Conservation (phyloP, 495 filamentous ascomycete genomes). For the Acidiella bohemica region DNA sequence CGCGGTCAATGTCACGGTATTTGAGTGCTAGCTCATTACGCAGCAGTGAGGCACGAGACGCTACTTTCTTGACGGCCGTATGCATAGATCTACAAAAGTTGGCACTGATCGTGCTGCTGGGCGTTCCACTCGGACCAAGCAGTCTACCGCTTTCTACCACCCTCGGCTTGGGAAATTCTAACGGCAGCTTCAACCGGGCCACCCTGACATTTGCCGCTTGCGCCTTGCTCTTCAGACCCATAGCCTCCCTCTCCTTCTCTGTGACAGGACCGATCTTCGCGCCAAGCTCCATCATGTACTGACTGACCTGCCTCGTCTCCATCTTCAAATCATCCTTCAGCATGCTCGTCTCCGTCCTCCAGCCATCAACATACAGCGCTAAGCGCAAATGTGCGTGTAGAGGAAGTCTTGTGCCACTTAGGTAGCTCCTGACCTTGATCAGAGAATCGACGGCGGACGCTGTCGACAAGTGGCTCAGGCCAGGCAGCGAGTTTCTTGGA, state of each 20-base stretch:
- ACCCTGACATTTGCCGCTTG: slow-evolving; percentile 46
- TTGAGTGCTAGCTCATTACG: too few species aligned
- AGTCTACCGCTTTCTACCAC: slow-evolving; percentile 38
- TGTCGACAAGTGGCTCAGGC: slow-evolving; percentile 48
- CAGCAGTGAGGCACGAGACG: too few species aligned
- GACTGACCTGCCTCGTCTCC: slow-evolving; percentile 47
- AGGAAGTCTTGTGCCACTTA: slow-evolving; percentile 35
- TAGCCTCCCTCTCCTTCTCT: slow-evolving; percentile 34
- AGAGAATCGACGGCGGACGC: slow-evolving; percentile 55
- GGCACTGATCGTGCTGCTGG: too few species aligned
- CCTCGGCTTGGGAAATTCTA: slow-evolving; percentile 60
- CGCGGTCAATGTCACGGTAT: too few species aligned
- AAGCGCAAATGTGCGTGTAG: slow-evolving; percentile 32
- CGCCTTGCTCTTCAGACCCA: slow-evolving; percentile 41
- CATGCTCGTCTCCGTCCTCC: slow-evolving; percentile 60
- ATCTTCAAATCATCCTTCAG: slow-evolving; percentile 67
- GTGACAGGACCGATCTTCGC: slow-evolving; percentile 43
- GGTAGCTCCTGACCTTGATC: slow-evolving; percentile 32
- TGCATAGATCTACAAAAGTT: too few species aligned
- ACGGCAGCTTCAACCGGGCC: slow-evolving; percentile 60
- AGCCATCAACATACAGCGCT: slow-evolving; percentile 54
- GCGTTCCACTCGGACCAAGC: too few species aligned
- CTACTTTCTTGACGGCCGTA: too few species aligned
- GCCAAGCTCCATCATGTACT: slow-evolving; percentile 76
- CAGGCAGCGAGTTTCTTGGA: slow-evolving; percentile 33